Evolutionary conservation across 306 rosid genomes (phyloP).

Genomic region (Quercus cerris): DNA sequence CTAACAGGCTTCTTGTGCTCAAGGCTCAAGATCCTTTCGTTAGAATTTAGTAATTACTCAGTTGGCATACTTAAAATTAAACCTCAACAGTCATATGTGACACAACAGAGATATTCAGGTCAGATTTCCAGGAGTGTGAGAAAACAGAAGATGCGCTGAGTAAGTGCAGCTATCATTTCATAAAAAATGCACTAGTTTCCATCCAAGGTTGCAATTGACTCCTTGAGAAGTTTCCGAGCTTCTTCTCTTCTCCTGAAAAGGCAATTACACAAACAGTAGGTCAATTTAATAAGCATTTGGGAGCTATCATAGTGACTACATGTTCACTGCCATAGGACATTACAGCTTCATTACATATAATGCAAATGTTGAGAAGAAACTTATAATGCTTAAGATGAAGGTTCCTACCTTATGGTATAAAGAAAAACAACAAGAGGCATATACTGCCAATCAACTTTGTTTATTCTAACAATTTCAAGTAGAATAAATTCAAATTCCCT

Average conservation of each 20-base stretch:
- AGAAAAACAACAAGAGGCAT: neutral
- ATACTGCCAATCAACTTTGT: neutral
- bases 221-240: constrained; percentile 72
- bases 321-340: neutral
- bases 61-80: too few species aligned
- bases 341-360: neutral
- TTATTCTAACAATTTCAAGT: neutral
- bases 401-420: neutral
- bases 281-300: neutral
- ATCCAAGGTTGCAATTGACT: constrained; percentile 65
- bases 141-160: neutral
- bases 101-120: too few species aligned
- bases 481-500: neutral
- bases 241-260: constrained; percentile 79
- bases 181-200: constrained; percentile 29
- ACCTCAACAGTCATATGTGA: too few species aligned
- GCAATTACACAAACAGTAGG: neutral
- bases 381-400: neutral
- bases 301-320: neutral
- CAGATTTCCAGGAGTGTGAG: neutral
- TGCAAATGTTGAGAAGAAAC: neutral
- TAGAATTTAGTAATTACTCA: too few species aligned
- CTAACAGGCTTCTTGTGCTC: too few species aligned
- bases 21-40: too few species aligned
- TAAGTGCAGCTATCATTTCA: neutral